Evolutionary conservation across 2,329 filamentous ascomycete genomes (phyloP).

Genomic region (Ophiocordyceps australis): DNA sequence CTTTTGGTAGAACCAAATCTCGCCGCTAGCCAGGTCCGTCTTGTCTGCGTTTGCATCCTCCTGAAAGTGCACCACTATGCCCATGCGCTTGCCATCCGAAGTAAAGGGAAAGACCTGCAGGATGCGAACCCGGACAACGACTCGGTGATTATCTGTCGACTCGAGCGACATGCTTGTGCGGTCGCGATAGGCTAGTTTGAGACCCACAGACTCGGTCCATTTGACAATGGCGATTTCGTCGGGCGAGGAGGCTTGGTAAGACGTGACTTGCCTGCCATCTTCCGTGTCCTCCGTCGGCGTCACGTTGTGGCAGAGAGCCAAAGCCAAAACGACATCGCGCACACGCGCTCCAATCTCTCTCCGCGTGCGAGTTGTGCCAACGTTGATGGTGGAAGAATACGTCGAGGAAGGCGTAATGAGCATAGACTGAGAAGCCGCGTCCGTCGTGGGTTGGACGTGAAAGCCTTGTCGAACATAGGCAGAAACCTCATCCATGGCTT

Average conservation of each 20-base stretch:
- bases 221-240: conserved; percentile 96
- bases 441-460: conserved; percentile 28
- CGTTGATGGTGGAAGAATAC: conserved; percentile 40
- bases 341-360: conserved; percentile 89
- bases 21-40: conserved; percentile 37
- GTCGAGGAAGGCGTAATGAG: conserved; percentile 64
- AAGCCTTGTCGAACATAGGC: conserved; percentile 79
- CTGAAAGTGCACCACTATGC: conserved; percentile 80
- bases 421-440: conserved; percentile 21
- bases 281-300: conserved; percentile 69
- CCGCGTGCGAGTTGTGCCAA: conserved; percentile 59
- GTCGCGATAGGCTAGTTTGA: conserved; percentile 72
- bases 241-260: conserved; percentile 91
- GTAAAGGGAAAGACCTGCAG: conserved; percentile 95
- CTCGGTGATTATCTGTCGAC: conserved; percentile 52
- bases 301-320: conserved; percentile 93
- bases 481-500: conserved; percentile 94
- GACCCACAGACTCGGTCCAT: conserved; percentile 84
- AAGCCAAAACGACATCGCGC: conserved; percentile 76
- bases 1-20: conserved; percentile 98
- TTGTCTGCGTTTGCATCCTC: conserved; percentile 31
- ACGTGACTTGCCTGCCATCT: conserved; percentile 57
- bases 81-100: conserved; percentile 95
- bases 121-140: conserved; percentile 71
- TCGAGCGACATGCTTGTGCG: conserved; percentile 71